A percentile compares a stretch with the other conserved stretches of the same genome.
These are phyloP conservation scores for Protea cynaroides DNA, from an alignment of 164 flowering plant species.

Conservation along the genomic window DNA sequence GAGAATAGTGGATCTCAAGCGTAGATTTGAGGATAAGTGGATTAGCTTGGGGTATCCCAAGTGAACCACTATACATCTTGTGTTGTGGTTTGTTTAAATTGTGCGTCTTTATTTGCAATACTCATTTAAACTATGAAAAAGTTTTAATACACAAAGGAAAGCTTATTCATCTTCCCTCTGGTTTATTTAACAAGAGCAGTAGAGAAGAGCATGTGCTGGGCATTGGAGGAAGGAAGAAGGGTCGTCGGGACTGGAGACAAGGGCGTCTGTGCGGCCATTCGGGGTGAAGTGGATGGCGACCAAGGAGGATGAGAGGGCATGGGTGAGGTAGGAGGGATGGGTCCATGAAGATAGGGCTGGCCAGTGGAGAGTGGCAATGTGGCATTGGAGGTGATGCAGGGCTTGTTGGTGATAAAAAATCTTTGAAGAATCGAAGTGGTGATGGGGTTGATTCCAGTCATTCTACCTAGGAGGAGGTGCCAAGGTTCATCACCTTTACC, in stretches of 20 bases:
- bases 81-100: too few relatives aligned
- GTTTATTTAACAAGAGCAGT: too few relatives aligned
- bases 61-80: too few relatives aligned
- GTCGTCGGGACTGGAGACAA: conserved; percentile 23
- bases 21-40: too few relatives aligned
- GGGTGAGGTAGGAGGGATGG: conserved; percentile 33
- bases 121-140: too few relatives aligned
- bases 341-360: conserved; percentile 58
- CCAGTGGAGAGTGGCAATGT: conserved; percentile 69
- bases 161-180: too few relatives aligned
- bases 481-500: conserved; percentile 71
- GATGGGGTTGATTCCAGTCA: conserved; percentile 56
- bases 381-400: conserved; percentile 79
- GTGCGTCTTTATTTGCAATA: too few relatives aligned
- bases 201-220: too few relatives aligned
- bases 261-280: conserved; percentile 51
- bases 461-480: conserved; percentile 35
- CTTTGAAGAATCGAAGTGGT: conserved; percentile 66
- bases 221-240: conserved; percentile 48
- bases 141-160: too few relatives aligned
- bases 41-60: too few relatives aligned
- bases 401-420: conserved; percentile 72
- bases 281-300: conserved; percentile 61
- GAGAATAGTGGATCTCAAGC: too few relatives aligned
- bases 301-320: conserved; percentile 25